phyloP scores from a whole-genome alignment of 2,329 filamentous ascomycete genomes.

The Penicillium sp. region DNA sequence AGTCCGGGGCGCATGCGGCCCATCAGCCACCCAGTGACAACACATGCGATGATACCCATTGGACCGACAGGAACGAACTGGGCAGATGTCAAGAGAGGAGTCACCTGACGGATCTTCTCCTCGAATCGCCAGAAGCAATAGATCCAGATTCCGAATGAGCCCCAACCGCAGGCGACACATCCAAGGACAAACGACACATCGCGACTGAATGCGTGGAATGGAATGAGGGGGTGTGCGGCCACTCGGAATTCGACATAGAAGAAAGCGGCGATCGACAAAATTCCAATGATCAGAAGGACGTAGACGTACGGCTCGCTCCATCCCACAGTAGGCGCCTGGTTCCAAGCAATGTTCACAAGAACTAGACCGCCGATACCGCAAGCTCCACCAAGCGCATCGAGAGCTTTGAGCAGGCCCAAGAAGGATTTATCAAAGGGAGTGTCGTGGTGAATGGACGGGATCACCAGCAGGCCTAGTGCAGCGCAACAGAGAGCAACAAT shows the following conservation, averaged over 20 bases:
- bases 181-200: constrained; percentile 36
- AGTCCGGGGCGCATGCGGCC: constrained; percentile 19
- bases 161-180: constrained; percentile 44
- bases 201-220: constrained; percentile 44
- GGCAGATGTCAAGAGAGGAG: constrained; percentile 30
- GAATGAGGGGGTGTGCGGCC: constrained; percentile 55
- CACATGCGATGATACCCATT: constrained; percentile 31
- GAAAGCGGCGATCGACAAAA: constrained; percentile 55
- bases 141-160: constrained; percentile 42
- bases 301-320: constrained; percentile 59
- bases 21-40: constrained; percentile 28
- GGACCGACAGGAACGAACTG: constrained; percentile 30
- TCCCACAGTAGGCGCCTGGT: constrained; percentile 59
- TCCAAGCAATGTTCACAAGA: constrained; percentile 66
- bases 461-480: constrained; percentile 35
- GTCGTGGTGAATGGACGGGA: constrained; percentile 19
- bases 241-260: constrained; percentile 49
- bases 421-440: constrained; percentile 1
- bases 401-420: constrained; percentile 16
- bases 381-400: constrained; percentile 43
- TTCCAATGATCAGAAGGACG: constrained; percentile 56
- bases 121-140: constrained; percentile 41
- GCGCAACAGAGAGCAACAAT: constrained; percentile 37
- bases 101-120: constrained; percentile 22
- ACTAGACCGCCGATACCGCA: constrained; percentile 56